Conservation (phyloP, 1,284 basidiomycete genomes). For the Clitocybe nebularis region DNA sequence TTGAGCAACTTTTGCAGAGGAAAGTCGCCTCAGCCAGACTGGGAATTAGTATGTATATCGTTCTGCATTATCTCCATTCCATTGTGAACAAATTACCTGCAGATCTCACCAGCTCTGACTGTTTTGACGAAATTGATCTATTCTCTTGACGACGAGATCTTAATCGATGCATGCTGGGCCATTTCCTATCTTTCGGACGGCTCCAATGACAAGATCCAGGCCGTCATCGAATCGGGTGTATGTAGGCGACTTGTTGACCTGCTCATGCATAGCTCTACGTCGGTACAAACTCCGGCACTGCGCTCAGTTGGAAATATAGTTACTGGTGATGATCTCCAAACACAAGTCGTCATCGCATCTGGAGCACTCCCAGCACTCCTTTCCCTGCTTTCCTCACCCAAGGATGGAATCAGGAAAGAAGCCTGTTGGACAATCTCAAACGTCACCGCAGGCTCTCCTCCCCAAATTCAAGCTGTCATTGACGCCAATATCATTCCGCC, state of each 20-base stretch:
- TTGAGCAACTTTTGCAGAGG: conserved; percentile 97
- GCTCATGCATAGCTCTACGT: conserved; percentile 95
- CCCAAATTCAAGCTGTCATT: conserved; percentile 91
- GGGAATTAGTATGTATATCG: conserved; percentile 71
- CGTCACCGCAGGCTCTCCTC: conserved; percentile 94
- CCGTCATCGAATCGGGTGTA: conserved; percentile 97
- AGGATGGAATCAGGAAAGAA: conserved; percentile 95
- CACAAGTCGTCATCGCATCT: conserved; percentile 96
- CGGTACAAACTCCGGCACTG: conserved; percentile 97
- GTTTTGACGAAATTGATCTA: conserved; percentile 98
- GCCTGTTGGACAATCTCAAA: conserved; percentile 99
- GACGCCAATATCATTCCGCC: conserved; percentile 94
- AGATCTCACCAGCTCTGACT: conserved; percentile 96
- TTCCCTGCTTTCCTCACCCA: conserved; percentile 88
- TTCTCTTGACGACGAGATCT: conserved; percentile 97
- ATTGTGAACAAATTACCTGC: conserved; percentile 13
- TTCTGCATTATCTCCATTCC: conserved; percentile 5
- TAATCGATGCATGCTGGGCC: conserved; percentile 99
- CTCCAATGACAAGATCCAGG: conserved; percentile 99
- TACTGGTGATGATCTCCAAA: conserved; percentile 97
- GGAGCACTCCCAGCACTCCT: conserved; percentile 93
- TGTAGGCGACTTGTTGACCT: conserved; percentile 97
- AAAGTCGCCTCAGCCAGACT: conserved; percentile 93
- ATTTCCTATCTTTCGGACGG: conserved; percentile 99
- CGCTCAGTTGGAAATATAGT: conserved; percentile 99